A percentile compares a stretch with the other conserved stretches of the same genome.
These are phyloP conservation scores for Mycena albidolilacea DNA, from an alignment of 768 basidiomycete genomes.

Conservation along the genomic window DNA sequence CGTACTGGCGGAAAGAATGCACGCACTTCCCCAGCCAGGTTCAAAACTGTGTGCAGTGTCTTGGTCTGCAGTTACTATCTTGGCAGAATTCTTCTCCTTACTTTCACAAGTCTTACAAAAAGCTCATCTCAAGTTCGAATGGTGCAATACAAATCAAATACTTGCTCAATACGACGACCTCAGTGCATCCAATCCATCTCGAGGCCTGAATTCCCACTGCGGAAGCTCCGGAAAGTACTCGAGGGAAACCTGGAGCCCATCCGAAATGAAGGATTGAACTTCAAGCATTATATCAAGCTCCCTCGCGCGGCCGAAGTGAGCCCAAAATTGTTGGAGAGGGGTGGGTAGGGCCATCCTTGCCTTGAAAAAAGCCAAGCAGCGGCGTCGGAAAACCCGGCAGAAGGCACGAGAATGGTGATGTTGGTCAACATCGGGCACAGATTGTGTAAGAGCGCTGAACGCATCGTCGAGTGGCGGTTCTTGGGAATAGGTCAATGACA, in stretches of 20 bases:
- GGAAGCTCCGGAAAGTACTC: background rate
- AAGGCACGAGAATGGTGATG: background rate
- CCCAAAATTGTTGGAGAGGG: background rate
- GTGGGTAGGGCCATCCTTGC: background rate
- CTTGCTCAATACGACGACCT: too few relatives aligned
- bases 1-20: too few relatives aligned
- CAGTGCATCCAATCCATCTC: background rate
- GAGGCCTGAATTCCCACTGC: background rate
- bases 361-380: background rate
- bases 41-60: too few relatives aligned
- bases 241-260: background rate
- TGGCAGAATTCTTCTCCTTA: too few relatives aligned
- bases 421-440: background rate
- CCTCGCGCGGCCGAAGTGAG: too few relatives aligned
- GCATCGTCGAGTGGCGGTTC: too few relatives aligned
- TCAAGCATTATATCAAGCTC: background rate
- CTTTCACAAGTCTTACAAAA: too few relatives aligned
- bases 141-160: too few relatives aligned
- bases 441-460: background rate
- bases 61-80: too few relatives aligned
- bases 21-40: too few relatives aligned
- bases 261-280: background rate
- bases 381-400: background rate
- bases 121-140: too few relatives aligned
- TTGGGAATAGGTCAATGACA: too few relatives aligned